Percentiles rank a stretch among this genome's conserved stretches.
phyloP scores from a whole-genome alignment of 2,329 filamentous ascomycete genomes.

The Venturia pyrina region DNA sequence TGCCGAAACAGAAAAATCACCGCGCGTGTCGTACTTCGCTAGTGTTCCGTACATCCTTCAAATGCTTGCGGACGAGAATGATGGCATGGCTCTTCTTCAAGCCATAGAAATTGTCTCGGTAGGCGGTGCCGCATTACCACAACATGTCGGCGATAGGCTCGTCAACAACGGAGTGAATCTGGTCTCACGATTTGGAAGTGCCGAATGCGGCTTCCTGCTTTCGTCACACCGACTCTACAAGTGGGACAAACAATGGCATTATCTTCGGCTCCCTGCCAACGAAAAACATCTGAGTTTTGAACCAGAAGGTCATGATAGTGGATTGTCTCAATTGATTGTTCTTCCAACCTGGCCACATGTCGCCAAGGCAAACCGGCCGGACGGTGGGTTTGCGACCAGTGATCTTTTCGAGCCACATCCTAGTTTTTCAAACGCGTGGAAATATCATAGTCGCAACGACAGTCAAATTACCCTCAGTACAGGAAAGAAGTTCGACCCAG shows the following conservation, averaged over 20 bases:
- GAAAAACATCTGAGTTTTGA: slow-evolving; percentile 36
- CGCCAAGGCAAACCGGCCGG: slow-evolving; percentile 30
- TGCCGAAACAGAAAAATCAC: slow-evolving; percentile 16
- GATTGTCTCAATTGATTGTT: slow-evolving; percentile 46
- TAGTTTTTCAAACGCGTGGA: slow-evolving; percentile 33
- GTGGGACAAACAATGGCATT: slow-evolving; percentile 51
- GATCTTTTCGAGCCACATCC: slow-evolving; percentile 39
- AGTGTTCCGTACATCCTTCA: slow-evolving; percentile 58
- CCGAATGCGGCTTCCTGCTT: slow-evolving; percentile 56
- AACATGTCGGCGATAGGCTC: slow-evolving; percentile 46
- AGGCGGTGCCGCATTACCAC: slow-evolving; percentile 50
- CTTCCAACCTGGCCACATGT: slow-evolving; percentile 39
- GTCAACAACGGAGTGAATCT: slow-evolving; percentile 45
- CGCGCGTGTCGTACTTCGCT: slow-evolving; percentile 47
- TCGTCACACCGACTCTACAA: slow-evolving; percentile 49
- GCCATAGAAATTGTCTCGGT: slow-evolving; percentile 45
- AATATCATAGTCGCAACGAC: slow-evolving; percentile 36
- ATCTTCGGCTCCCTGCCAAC: slow-evolving; percentile 35
- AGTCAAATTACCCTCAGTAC: slow-evolving; percentile 39
- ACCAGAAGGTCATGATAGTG: slow-evolving; percentile 26
- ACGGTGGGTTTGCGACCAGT: slow-evolving; percentile 39
- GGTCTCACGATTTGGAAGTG: slow-evolving; percentile 54
- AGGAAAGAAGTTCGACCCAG: slow-evolving; percentile 40
- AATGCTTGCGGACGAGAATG: slow-evolving; percentile 47
- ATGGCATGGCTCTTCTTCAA: slow-evolving; percentile 40